Conservation (phyloP, 2,329 filamentous ascomycete genomes). For the Aureobasidium sp. region DNA sequence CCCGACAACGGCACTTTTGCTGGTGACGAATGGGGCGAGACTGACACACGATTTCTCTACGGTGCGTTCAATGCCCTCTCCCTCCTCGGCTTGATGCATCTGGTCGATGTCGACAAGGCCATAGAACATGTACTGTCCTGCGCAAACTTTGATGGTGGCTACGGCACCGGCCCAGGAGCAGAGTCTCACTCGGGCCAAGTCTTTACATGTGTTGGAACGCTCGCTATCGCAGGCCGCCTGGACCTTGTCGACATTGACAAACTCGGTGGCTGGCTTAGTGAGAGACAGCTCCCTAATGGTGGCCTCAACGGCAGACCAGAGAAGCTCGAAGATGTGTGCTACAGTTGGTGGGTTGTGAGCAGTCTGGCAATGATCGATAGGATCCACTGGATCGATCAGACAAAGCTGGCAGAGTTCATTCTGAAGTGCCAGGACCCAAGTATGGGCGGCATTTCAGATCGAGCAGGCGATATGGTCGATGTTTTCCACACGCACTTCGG, state of each 20-base stretch:
- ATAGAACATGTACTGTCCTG: conserved; percentile 74
- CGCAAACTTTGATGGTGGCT: conserved; percentile 90
- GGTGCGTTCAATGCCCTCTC: conserved; percentile 85
- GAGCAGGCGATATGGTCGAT: conserved; percentile 91
- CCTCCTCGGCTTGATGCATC: conserved; percentile 63
- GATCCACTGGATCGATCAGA: conserved; percentile 86
- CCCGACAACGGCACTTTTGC: conserved; percentile 75
- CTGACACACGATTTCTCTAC: conserved; percentile 91
- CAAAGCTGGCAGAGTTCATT: conserved; percentile 74
- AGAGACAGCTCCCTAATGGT: conserved; percentile 79
- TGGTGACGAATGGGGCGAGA: conserved; percentile 94
- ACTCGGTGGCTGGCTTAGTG: conserved; percentile 83
- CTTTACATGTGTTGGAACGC: conserved; percentile 83
- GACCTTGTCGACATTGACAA: conserved; percentile 74
- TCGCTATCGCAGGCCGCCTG: conserved; percentile 74
- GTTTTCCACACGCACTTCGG: conserved; percentile 94
- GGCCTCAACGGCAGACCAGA: conserved; percentile 92
- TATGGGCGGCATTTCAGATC: conserved; percentile 77
- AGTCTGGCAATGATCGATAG: conserved; percentile 83
- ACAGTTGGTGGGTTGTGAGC: conserved; percentile 97
- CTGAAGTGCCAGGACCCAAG: conserved; percentile 81
- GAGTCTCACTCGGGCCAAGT: conserved; percentile 95
- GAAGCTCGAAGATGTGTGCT: conserved; percentile 94
- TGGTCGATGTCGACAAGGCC: conserved; percentile 74
- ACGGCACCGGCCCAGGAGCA: conserved; percentile 79